Evolutionary conservation across 805 yeast species (phyloP), one percentile per base, ranked within the genome.

Genomic region (Schizosaccharomyces lindneri): DNA sequence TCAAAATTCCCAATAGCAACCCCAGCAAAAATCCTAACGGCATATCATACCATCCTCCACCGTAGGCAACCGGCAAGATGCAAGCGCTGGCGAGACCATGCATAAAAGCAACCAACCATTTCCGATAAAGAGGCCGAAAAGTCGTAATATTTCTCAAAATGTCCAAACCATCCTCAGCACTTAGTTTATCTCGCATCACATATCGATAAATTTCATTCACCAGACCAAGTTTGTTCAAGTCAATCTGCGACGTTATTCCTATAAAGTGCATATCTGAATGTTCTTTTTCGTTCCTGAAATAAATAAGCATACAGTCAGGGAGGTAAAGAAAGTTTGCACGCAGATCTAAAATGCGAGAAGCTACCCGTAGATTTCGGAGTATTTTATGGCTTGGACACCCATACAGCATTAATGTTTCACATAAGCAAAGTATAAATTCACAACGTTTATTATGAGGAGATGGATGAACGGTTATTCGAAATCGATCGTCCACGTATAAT

Each of bases 301-400:
- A 85, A 11, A 85, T 82, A 65, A 90, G 80, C 96, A 90, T 90
- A 68, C 95, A 85, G 1, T 97, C 97, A 0, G 97, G 97, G 63
- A 90, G 78, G 69, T 90, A 90, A 62, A 90, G 76, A 66, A 87
- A 89, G 66, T 89, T 95, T 0, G 93, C 95, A 70, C 90, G 96
- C 61, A 90, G 86, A 70, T 88, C 96, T 63, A 90, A 75, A 1
- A 90, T 95, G 62, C 95, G 76, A 17, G 95, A 84, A 0, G 97
- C 89, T 88, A 87, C 84, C 32, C 83, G 78, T 84, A 90, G 80
- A 70, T 87, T 89, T 68, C 90, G 97, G 70, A 90, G 97, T 61
- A 90, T 72, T 68, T 97, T 78, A 70, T 90, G 97, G 1, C 95
- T 88, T 1, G 97, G 97, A 0, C 97, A 97, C 31, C 97, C 97